These are phyloP conservation scores for Aspergillus intermedius DNA, from an alignment of 2,329 filamentous ascomycete genomes.

Conservation along the genomic window DNA sequence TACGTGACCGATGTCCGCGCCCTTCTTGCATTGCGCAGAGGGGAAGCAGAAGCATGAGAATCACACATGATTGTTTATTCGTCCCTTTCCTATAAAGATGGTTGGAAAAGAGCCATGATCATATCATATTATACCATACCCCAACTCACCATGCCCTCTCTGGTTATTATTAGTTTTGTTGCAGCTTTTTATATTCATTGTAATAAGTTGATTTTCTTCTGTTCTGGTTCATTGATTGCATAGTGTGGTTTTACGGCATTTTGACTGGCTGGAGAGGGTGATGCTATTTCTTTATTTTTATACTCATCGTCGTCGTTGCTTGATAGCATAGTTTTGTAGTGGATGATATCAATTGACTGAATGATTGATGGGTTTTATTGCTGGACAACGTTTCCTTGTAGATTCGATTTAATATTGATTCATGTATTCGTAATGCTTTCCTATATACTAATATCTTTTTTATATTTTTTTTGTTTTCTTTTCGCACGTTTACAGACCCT, in stretches of 20 bases:
- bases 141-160: background rate
- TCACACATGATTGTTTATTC: background rate
- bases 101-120: conserved; percentile 4
- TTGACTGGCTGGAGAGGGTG: background rate
- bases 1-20: conserved; percentile 95
- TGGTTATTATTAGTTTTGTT: background rate
- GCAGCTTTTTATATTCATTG: background rate
- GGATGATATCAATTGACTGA: too few species aligned
- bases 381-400: background rate
- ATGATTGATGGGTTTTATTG: too few species aligned
- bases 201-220: conserved; percentile 1
- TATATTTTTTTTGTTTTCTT: background rate
- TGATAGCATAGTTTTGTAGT: too few species aligned
- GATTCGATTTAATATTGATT: background rate
- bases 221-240: background rate
- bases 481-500: conserved; percentile 29
- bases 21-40: conserved; percentile 77
- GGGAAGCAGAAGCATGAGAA: conserved; percentile 50
- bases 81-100: conserved; percentile 1
- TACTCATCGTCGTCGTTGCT: too few species aligned
- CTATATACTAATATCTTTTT: background rate
- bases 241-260: background rate
- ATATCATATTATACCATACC: background rate
- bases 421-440: background rate
- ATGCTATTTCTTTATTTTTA: too few species aligned